phyloP scores from a whole-genome alignment of 2,329 filamentous ascomycete genomes.

The Eurotiales sp. region DNA sequence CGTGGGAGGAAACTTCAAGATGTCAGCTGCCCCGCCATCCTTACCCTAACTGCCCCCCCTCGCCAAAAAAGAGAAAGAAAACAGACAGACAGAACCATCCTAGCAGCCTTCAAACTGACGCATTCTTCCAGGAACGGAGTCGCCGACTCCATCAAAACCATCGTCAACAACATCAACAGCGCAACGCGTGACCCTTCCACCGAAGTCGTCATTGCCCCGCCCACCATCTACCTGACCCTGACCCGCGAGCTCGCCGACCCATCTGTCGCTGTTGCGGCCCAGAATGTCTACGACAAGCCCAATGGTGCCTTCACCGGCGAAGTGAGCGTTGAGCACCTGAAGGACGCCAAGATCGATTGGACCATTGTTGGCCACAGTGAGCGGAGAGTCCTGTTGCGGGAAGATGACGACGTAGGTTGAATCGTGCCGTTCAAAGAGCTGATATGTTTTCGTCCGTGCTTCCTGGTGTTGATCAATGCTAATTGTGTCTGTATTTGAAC shows the following conservation, averaged over 20 bases:
- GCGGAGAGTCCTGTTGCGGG: conserved; percentile 82
- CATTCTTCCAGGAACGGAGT: conserved; percentile 77
- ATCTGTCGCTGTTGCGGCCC: conserved; percentile 80
- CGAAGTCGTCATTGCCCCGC: conserved; percentile 95
- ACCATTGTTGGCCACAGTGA: conserved; percentile 91
- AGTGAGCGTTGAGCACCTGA: conserved; percentile 86
- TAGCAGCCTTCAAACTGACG: neutral
- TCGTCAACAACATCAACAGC: conserved; percentile 83
- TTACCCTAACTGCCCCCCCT: conserved; percentile 36
- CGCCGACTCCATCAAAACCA: conserved; percentile 81
- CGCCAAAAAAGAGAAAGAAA: conserved; percentile 9
- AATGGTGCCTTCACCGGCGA: conserved; percentile 97
- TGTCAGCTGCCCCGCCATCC: conserved; percentile 53
- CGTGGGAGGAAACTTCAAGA: conserved; percentile 99
- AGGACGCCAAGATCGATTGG: conserved; percentile 86
- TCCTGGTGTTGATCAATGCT: no score
- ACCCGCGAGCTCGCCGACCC: conserved; percentile 73
- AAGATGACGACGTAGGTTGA: conserved; percentile 64
- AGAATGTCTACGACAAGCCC: conserved; percentile 97
- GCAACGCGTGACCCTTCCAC: conserved; percentile 59
- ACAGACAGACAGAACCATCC: no score
- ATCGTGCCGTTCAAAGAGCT: no score
- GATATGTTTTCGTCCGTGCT: no score
- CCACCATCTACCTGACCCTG: conserved; percentile 83
- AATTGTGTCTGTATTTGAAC: conserved; percentile 5